Conservation (phyloP, 2,329 filamentous ascomycete species). For the Xylaria sp. region DNA sequence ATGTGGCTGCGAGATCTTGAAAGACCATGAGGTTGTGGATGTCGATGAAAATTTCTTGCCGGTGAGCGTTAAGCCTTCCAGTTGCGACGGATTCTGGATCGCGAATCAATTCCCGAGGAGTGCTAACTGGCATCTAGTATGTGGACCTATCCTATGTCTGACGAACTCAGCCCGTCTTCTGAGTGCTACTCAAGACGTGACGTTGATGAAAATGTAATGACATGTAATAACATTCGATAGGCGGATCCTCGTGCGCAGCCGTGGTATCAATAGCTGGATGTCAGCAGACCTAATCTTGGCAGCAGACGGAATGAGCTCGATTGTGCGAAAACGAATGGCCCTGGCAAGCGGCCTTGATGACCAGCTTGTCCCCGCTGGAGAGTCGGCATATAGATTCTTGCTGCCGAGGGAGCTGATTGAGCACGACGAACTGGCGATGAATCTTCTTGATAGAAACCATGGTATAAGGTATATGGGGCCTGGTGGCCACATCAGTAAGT, state of each 20-base stretch:
- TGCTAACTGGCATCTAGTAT: conserved; percentile 28
- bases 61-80: conserved; percentile 21
- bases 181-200: neutral
- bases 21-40: conserved; percentile 42
- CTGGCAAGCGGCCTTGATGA: conserved; percentile 51
- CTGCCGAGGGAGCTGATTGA: conserved; percentile 58
- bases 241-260: conserved; percentile 34
- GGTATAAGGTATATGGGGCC: conserved; percentile 61
- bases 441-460: conserved; percentile 65
- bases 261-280: conserved; percentile 43
- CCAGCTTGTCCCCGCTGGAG: conserved; percentile 59
- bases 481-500: conserved; percentile 47
- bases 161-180: neutral
- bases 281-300: conserved; percentile 63
- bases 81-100: neutral
- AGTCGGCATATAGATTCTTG: conserved; percentile 66
- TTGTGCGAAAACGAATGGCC: conserved; percentile 56
- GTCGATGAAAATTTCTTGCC: conserved; percentile 41
- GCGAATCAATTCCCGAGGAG: neutral
- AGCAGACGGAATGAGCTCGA: conserved; percentile 66
- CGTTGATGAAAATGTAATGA: neutral
- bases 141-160: conserved; percentile 9
- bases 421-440: conserved; percentile 62
- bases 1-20: conserved; percentile 41
- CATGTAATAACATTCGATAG: conserved; percentile 41